Conservation (phyloP, 1,139 yeast genomes). For the Keqinozyma sinolaborantium region DNA sequence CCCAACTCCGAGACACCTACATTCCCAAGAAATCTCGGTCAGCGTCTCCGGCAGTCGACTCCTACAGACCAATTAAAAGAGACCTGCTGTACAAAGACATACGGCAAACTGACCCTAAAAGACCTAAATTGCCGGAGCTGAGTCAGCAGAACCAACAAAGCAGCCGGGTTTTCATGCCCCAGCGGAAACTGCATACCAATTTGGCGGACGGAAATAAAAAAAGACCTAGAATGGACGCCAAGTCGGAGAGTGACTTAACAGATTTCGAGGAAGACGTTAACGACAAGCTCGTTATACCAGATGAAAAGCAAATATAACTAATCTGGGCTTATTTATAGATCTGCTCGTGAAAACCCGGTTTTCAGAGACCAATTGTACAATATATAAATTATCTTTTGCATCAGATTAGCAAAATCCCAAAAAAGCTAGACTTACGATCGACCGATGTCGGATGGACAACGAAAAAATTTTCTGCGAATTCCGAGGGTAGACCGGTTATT, state of each 20-base stretch:
- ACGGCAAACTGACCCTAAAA: background rate
- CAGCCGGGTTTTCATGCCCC: background rate
- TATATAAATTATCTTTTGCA: too few relatives aligned
- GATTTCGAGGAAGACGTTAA: constrained; percentile 25
- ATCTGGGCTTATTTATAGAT: background rate
- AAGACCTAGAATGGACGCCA: too few relatives aligned
- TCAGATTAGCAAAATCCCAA: too few relatives aligned
- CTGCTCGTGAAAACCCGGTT: too few relatives aligned
- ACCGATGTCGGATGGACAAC: too few relatives aligned
- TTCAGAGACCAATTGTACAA: too few relatives aligned
- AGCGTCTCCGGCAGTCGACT: background rate
- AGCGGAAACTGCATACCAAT: too few relatives aligned
- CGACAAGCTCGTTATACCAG: too few relatives aligned
- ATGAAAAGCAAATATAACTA: constrained; percentile 4
- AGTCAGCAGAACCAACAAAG: background rate
- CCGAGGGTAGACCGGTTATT: background rate
- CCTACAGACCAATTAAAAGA: background rate
- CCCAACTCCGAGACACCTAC: background rate
- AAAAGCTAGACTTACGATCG: too few relatives aligned
- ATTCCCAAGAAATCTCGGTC: background rate
- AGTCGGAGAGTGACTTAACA: constrained; percentile 20
- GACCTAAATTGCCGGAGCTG: background rate
- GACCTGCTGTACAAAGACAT: background rate
- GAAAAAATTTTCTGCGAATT: constrained; percentile 1
- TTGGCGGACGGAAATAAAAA: too few relatives aligned